Evolutionary conservation across 1,284 basidiomycete genomes (phyloP), one percentile per base, ranked within the genome.

Genomic region (Peniophora sp.): DNA sequence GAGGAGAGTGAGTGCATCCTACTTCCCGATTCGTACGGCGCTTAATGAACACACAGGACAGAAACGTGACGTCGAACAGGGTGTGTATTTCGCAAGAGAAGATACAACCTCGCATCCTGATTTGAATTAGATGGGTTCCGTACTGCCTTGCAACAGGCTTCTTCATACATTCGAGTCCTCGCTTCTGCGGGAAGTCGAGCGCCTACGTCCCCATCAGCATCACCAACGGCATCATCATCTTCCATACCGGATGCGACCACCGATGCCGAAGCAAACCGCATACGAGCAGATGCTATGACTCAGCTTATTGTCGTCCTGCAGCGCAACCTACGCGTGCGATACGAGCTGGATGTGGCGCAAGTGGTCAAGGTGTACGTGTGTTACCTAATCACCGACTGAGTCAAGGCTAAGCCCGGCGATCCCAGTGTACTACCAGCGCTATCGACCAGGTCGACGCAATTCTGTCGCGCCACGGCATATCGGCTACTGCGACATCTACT

Each of bases 391-490:
- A 37, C 23, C 50, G 24, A 27, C 39, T 36, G 35, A 50, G 47
- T 47, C 46, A 11, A 48, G 54, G 44, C 51, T 27, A 48, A n/a
- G 48, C n/a, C n/a, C n/a, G 46, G 12, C 53, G 53, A 24, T 45
- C 43, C 9, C 60, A 93, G 91, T 15, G 74, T 88, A 15, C 70
- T 88, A 39, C 86, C 87, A 3, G 85, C 82, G 35, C 76, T 97
- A 2, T 78, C 85, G 23, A 95, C 97, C 61, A 69, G 68, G 27
- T 80, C 82, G 1, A 83, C 85, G 0, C 84, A 84, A 54, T 78
- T 85, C 51, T 81, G 86, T 55, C 81, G 92, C n/a, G 84, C 94
- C 2, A 81, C 83, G 0, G 88, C 85, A 0, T 98, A 97, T 64
- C 78, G 93, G n/a, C 72, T 96, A 0, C 74, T 97, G 9, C 81